Evolutionary conservation across 2,329 filamentous ascomycete genomes (phyloP).

Genomic region (Blastomyces percursus): DNA sequence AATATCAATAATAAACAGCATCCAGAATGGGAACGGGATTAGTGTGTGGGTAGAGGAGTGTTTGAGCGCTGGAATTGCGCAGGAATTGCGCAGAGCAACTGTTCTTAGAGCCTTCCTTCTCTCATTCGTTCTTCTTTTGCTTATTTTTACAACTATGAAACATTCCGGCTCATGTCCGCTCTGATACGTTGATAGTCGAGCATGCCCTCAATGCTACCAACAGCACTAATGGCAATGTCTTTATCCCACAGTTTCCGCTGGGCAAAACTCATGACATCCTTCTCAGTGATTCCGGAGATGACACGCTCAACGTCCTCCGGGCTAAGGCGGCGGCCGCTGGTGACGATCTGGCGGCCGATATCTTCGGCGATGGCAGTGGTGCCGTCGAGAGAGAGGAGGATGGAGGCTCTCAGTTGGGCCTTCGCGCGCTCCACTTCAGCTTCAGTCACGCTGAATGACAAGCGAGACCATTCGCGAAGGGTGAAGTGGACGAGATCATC

Average conservation of each 20-base stretch:
- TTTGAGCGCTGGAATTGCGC: not conserved
- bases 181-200: slow-evolving; percentile 46
- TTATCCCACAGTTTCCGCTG: slow-evolving; percentile 95
- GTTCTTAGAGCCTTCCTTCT: not conserved
- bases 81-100: not conserved
- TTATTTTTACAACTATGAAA: slow-evolving; percentile 21
- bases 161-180: slow-evolving; percentile 77
- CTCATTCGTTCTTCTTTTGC: not conserved
- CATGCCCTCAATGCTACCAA: slow-evolving; percentile 81
- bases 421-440: slow-evolving; percentile 97
- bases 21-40: not conserved
- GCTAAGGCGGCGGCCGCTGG: slow-evolving; percentile 81
- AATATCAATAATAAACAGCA: slow-evolving; percentile 5
- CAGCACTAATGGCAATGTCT: slow-evolving; percentile 85
- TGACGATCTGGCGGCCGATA: slow-evolving; percentile 96
- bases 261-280: slow-evolving; percentile 95
- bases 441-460: slow-evolving; percentile 76
- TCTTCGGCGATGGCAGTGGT: slow-evolving; percentile 97
- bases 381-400: slow-evolving; percentile 92
- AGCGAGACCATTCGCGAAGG: slow-evolving; percentile 93
- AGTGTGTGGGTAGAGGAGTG: not conserved
- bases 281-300: slow-evolving; percentile 80
- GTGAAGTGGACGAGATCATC: slow-evolving; percentile 98
- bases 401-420: slow-evolving; percentile 96
- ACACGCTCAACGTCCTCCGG: slow-evolving; percentile 90